Percentiles rank a stretch among this genome's conserved stretches.
These are phyloP conservation scores for Pachysolen tannophilus DNA, from an alignment of 805 yeast genomes.

Conservation along the genomic window DNA sequence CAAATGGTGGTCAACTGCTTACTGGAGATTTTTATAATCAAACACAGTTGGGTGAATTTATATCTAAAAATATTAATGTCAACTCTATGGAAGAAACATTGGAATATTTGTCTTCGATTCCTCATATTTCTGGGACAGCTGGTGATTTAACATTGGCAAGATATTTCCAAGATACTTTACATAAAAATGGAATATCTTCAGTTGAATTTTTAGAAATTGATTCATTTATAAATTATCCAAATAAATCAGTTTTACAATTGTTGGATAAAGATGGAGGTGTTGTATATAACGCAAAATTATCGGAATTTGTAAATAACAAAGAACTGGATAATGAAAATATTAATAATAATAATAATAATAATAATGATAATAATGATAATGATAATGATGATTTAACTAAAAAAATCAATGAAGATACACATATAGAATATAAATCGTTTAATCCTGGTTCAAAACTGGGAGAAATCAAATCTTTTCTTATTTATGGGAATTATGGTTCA, in stretches of 20 bases:
- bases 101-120: conserved; percentile 70
- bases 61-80: conserved; percentile 44
- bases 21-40: conserved; percentile 62
- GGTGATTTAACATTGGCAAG: conserved; percentile 73
- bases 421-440: conserved; percentile 42
- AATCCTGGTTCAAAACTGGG: conserved; percentile 65
- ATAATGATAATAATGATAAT: conserved; percentile 8
- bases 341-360: conserved; percentile 4
- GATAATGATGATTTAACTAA: conserved; percentile 1
- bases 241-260: conserved; percentile 21
- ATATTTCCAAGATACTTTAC: conserved; percentile 53
- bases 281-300: conserved; percentile 15
- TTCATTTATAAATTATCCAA: conserved; percentile 63
- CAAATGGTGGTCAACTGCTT: conserved; percentile 29
- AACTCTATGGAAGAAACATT: conserved; percentile 55
- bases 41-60: conserved; percentile 37
- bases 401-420: conserved; percentile 19
- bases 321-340: not conserved
- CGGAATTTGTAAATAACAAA: conserved; percentile 10
- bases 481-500: conserved; percentile 66
- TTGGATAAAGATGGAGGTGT: conserved; percentile 13
- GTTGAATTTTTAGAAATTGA: conserved; percentile 44
- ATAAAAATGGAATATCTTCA: conserved; percentile 44
- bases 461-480: conserved; percentile 39
- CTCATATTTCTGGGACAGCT: conserved; percentile 82